phyloP scores from a whole-genome alignment of 495 filamentous ascomycete genomes.

The Xylaria scruposa region DNA sequence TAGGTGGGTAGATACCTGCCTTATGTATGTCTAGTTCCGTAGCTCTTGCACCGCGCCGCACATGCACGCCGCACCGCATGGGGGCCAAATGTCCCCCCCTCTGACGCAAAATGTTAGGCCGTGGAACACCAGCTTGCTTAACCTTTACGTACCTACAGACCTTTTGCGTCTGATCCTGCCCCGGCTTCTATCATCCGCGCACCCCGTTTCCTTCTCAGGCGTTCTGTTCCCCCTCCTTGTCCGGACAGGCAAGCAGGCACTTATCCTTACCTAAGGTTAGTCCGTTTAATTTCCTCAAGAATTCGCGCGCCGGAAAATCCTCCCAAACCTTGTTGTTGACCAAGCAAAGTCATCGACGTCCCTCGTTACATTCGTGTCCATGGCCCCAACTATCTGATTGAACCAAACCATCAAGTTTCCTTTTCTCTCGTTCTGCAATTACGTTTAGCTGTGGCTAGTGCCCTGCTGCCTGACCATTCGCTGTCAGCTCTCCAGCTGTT shows the following conservation, averaged over 20 bases:
- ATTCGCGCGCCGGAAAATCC: not conserved
- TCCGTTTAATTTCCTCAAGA: slow-evolving; percentile 9
- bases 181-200: not conserved
- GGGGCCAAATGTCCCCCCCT: not conserved
- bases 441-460: slow-evolving; percentile 2
- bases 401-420: not conserved
- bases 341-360: not conserved
- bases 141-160: not conserved
- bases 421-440: not conserved
- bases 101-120: slow-evolving; percentile 9
- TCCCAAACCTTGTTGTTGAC: not conserved
- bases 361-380: slow-evolving; percentile 4
- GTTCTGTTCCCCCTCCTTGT: not conserved
- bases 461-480: not conserved
- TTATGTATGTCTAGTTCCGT: slow-evolving; percentile 7
- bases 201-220: not conserved
- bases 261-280: not conserved
- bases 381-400: not conserved
- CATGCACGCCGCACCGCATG: not conserved
- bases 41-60: slow-evolving; percentile 16
- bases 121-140: slow-evolving; percentile 9
- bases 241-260: not conserved
- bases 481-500: not conserved
- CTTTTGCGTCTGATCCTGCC: slow-evolving; percentile 10
- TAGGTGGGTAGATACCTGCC: slow-evolving; percentile 16